Percentiles rank a stretch among this genome's conserved stretches.
Evolutionary conservation across 768 basidiomycete species (phyloP).

Genomic region (Boletus vermiculosoides): DNA sequence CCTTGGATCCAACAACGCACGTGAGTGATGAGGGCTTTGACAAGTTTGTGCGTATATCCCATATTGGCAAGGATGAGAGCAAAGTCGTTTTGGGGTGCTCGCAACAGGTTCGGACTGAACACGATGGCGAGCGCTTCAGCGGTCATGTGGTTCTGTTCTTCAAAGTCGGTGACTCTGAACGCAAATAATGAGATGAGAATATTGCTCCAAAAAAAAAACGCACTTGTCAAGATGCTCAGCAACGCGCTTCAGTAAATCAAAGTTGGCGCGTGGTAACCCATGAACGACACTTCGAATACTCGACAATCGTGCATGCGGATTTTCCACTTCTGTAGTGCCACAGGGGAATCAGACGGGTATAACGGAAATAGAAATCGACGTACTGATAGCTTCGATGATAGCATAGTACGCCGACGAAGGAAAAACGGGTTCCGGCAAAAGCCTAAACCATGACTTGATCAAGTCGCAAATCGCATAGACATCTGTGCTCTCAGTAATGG

Average conservation of each 20-base stretch:
- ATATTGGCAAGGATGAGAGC: constrained; percentile 77
- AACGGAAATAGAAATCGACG: constrained; percentile 20
- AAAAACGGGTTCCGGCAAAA: constrained; percentile 78
- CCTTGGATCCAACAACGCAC: constrained; percentile 42
- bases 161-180: constrained; percentile 78
- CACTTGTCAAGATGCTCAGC: constrained; percentile 82
- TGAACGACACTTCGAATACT: constrained; percentile 69
- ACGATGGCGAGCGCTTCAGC: constrained; percentile 82
- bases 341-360: constrained; percentile 2
- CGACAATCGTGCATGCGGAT: constrained; percentile 62
- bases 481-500: constrained; percentile 59
- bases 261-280: constrained; percentile 66
- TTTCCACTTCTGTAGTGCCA: constrained; percentile 56
- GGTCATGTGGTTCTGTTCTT: constrained; percentile 89
- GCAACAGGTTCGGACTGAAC: constrained; percentile 77
- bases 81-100: constrained; percentile 78
- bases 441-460: constrained; percentile 83
- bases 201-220: constrained; percentile 12
- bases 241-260: constrained; percentile 75
- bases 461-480: constrained; percentile 82
- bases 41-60: constrained; percentile 73
- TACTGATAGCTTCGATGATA: constrained; percentile 72
- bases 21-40: constrained; percentile 72
- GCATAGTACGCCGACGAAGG: constrained; percentile 65
- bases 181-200: neutral